Percentiles rank a stretch among this genome's conserved stretches.
phyloP scores from a whole-genome alignment of 768 basidiomycete genomes.

The Goffeauzyma gilvescens region DNA sequence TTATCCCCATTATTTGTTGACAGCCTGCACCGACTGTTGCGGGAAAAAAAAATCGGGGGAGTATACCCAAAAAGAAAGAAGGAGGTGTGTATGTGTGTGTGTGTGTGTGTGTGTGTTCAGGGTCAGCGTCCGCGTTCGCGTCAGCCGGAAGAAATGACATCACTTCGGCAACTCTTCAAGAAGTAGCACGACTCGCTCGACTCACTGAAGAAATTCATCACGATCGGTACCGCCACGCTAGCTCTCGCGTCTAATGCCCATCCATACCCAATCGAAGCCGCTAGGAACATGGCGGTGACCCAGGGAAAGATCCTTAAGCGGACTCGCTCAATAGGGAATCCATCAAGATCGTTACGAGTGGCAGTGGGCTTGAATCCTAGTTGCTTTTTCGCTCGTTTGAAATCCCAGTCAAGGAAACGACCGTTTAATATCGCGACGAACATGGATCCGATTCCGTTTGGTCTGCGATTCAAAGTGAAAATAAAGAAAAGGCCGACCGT shows the following conservation, averaged over 20 bases:
- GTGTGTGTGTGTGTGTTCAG: too few species aligned
- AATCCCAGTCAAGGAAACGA: conserved; percentile 49
- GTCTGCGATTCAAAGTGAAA: too few species aligned
- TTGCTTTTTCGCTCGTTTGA: conserved; percentile 34
- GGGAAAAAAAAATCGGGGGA: neutral
- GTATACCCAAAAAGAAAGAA: too few species aligned
- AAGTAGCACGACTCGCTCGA: neutral
- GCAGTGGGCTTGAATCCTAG: conserved; percentile 14
- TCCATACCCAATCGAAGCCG: conserved; percentile 20
- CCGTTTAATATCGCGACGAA: conserved; percentile 46
- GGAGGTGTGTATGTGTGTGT: too few species aligned
- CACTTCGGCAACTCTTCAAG: too few species aligned
- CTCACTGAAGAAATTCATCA: conserved; percentile 25
- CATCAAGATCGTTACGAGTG: conserved; percentile 16
- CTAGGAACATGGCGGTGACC: conserved; percentile 14
- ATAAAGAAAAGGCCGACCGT: too few species aligned
- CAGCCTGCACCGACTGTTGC: conserved; percentile 4
- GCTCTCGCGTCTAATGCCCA: conserved; percentile 26
- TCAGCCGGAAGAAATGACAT: too few species aligned
- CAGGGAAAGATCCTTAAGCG: conserved; percentile 15
- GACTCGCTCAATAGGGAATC: conserved; percentile 19
- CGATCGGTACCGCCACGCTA: conserved; percentile 24
- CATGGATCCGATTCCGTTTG: conserved; percentile 53
- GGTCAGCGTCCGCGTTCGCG: too few species aligned
- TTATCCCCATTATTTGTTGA: conserved; percentile 5